Conservation (phyloP, 1,284 basidiomycete genomes). For the Trichosporon faecale region DNA sequence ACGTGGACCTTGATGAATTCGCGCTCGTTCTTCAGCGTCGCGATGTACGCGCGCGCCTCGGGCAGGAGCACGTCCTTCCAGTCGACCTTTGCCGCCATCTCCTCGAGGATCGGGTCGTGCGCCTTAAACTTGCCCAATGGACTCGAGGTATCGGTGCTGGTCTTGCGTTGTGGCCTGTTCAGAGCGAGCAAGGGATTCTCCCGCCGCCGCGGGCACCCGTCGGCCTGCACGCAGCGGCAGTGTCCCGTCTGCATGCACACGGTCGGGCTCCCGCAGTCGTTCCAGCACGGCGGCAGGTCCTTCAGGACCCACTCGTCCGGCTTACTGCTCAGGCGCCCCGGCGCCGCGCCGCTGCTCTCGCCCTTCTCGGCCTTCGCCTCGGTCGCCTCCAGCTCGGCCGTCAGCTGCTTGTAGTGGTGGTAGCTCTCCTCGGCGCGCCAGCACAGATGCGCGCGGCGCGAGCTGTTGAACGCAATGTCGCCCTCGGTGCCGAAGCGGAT, state of each 20-base stretch:
- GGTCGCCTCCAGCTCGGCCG: not conserved
- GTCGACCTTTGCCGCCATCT: conserved; percentile 33
- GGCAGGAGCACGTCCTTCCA: conserved; percentile 49
- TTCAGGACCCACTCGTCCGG: conserved; percentile 46
- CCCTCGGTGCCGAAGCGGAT: conserved; percentile 45
- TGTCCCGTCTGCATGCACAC: conserved; percentile 51
- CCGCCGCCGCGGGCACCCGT: conserved; percentile 40
- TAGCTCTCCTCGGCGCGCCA: conserved; percentile 37
- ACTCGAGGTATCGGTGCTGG: conserved; percentile 15
- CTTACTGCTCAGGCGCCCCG: not conserved
- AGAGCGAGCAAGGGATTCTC: conserved; percentile 40
- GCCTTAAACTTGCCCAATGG: conserved; percentile 32
- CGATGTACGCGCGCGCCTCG: conserved; percentile 39
- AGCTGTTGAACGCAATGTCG: conserved; percentile 48
- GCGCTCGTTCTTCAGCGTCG: conserved; percentile 30
- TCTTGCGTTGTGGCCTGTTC: conserved; percentile 14
- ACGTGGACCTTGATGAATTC: conserved; percentile 49
- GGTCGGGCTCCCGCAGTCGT: conserved; percentile 49
- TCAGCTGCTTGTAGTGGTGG: conserved; percentile 24
- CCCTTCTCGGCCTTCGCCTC: not conserved
- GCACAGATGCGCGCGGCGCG: conserved; percentile 41
- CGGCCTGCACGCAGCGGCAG: conserved; percentile 50
- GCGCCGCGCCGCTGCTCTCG: not conserved
- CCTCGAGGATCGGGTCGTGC: conserved; percentile 30
- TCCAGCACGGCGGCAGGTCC: conserved; percentile 48